A percentile compares a stretch with the other conserved stretches of the same genome.
phyloP scores from a whole-genome alignment of 345 rosid species.

The Lepidium africanum region DNA sequence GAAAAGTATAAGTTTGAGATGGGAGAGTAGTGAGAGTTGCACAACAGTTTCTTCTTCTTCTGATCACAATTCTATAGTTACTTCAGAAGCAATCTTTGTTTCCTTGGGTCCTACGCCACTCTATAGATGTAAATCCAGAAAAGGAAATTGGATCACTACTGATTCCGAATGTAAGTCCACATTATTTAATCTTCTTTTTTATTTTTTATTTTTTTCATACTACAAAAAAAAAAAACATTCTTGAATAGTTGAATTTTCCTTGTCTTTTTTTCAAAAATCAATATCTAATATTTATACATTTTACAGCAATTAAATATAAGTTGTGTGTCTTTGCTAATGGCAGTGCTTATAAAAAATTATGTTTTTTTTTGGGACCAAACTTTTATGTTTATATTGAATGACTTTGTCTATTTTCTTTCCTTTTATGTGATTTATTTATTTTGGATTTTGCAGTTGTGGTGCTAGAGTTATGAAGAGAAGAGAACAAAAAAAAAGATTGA shows the following conservation, averaged over 20 bases:
- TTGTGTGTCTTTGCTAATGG: neutral
- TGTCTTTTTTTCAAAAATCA: neutral
- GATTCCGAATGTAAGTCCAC: constrained; percentile 70
- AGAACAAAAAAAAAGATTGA: neutral
- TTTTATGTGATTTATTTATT: neutral
- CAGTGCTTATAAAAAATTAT: neutral
- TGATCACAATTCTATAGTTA: constrained; percentile 46
- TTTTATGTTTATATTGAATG: neutral
- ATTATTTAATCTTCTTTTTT: neutral
- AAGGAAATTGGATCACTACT: constrained; percentile 88
- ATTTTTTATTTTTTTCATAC: too few species aligned
- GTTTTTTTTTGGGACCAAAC: neutral
- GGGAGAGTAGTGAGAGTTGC: constrained; percentile 67
- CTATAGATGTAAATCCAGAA: constrained; percentile 28
- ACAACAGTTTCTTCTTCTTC: constrained; percentile 41
- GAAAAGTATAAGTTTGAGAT: constrained; percentile 59
- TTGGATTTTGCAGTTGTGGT: constrained; percentile 60
- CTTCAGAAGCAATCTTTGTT: constrained; percentile 35
- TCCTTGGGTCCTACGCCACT: constrained; percentile 41
- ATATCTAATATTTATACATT: neutral
- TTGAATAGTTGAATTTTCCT: neutral
- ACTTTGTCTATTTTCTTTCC: neutral
- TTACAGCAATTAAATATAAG: neutral
- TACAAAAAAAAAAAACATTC: neutral
- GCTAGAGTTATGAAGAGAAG: constrained; percentile 56